phyloP scores from a whole-genome alignment of 2,329 filamentous ascomycete genomes.

The Curvularia verruculosa region DNA sequence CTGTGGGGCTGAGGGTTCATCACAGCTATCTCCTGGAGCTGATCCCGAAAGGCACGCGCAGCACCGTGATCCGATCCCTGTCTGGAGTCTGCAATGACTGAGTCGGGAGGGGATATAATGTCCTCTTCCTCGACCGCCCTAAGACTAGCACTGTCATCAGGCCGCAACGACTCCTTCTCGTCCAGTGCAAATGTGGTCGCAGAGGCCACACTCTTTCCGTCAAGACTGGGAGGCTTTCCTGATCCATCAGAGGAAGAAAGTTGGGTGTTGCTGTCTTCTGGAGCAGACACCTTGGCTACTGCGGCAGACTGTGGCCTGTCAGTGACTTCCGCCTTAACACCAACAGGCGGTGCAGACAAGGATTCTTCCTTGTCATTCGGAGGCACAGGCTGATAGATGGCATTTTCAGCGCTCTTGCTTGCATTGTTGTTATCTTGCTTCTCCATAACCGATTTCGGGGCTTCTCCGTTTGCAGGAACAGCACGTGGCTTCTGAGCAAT shows the following conservation, averaged over 20 bases:
- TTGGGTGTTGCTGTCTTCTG: conserved; percentile 55
- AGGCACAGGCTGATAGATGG: conserved; percentile 29
- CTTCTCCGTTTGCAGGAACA: conserved; percentile 22
- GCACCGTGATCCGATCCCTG: conserved; percentile 79
- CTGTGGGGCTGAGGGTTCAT: conserved; percentile 54
- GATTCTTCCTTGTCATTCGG: conserved; percentile 32
- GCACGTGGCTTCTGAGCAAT: conserved; percentile 31
- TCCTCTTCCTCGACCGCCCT: conserved; percentile 92
- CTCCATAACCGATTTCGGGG: conserved; percentile 22
- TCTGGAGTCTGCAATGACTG: conserved; percentile 75
- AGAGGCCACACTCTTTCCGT: conserved; percentile 87
- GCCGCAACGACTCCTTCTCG: conserved; percentile 92
- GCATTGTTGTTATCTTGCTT: conserved; percentile 20
- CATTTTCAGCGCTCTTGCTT: conserved; percentile 33
- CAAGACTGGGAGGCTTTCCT: conserved; percentile 86
- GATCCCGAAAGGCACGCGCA: conserved; percentile 61
- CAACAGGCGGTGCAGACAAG: conserved; percentile 47
- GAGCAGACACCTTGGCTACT: conserved; percentile 39
- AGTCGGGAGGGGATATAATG: conserved; percentile 75
- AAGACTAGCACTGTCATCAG: conserved; percentile 94
- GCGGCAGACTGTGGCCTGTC: conserved; percentile 39
- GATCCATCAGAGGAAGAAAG: conserved; percentile 63
- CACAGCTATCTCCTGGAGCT: conserved; percentile 61
- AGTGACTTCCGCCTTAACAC: conserved; percentile 50
- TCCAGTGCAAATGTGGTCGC: conserved; percentile 95